These are phyloP conservation scores for Xylaria scruposa DNA, from an alignment of 495 filamentous ascomycete species.

Conservation along the genomic window DNA sequence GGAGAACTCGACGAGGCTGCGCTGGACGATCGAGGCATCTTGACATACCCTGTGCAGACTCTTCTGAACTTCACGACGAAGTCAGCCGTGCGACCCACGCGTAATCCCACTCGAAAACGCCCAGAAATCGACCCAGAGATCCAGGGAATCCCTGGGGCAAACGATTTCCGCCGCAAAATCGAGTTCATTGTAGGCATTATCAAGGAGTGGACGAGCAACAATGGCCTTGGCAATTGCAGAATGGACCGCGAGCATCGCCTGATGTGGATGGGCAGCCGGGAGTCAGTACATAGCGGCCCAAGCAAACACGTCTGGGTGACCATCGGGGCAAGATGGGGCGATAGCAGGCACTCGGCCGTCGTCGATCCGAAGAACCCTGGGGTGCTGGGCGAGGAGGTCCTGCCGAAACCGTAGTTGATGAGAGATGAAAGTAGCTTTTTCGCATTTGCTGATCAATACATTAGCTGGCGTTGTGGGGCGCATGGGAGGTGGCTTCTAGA, in stretches of 20 bases:
- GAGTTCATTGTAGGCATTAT: slow-evolving; percentile 74
- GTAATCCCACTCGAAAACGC: slow-evolving; percentile 49
- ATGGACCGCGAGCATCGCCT: slow-evolving; percentile 58
- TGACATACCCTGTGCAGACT: slow-evolving; percentile 67
- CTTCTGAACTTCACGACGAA: slow-evolving; percentile 61
- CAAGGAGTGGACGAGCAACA: slow-evolving; percentile 73
- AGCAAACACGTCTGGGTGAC: slow-evolving; percentile 84
- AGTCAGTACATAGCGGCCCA: slow-evolving; percentile 63
- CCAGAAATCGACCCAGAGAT: slow-evolving; percentile 65
- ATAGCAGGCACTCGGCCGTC: slow-evolving; percentile 59
- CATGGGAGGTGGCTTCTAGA: slow-evolving; percentile 6
- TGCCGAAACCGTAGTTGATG: slow-evolving; percentile 34
- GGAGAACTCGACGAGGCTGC: slow-evolving; percentile 71
- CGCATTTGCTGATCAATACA: slow-evolving; percentile 3
- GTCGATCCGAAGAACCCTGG: slow-evolving; percentile 58
- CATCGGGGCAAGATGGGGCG: slow-evolving; percentile 77
- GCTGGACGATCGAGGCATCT: slow-evolving; percentile 63
- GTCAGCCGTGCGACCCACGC: slow-evolving; percentile 52
- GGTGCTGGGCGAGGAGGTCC: slow-evolving; percentile 56
- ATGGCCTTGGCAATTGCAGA: slow-evolving; percentile 68
- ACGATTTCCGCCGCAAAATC: slow-evolving; percentile 80
- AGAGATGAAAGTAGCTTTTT: background rate
- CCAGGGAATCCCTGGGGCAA: slow-evolving; percentile 71
- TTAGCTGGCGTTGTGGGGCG: background rate
- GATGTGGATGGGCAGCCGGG: slow-evolving; percentile 72